Evolutionary conservation across 176 grass and related monocot genomes (phyloP), one percentile per base, ranked within the genome.

Genomic region (Zea mays): DNA sequence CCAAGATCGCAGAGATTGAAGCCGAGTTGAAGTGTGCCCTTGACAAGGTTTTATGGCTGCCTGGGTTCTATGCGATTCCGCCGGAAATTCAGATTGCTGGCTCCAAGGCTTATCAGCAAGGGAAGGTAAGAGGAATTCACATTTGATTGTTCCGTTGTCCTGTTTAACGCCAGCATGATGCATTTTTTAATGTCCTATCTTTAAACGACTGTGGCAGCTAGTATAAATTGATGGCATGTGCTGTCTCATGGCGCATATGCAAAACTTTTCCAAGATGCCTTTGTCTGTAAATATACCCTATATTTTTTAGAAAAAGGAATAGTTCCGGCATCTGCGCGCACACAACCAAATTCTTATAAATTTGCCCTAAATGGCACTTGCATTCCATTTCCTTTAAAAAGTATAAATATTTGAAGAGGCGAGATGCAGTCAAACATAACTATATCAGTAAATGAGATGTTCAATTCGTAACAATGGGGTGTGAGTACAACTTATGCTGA

Each of bases 51-150:
- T 56, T 60, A 14, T 98, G 95, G 95, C 83, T 98, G 33, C 85
- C 89, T n/a, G 82, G 82, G 82, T 98, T 98, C 87, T 98, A 90
- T 51, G 85, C 91, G 2, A 92, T 98, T 10, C 89, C 83, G 8
- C 81, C 87, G 44, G 80, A 90, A 62, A 69, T 92, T 73, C 95
- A 87, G 61, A 98, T 98, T 88, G 87, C 95, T 77, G 85, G 91
- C 58, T 86, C 91, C 67, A 84, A 66, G 68, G 85, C 83, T 77
- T 98, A 98, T 75, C 91, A 85, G 67, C 77, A 80, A 74, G 95
- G 95, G n/a, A 90, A 94, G 95, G 95, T 94, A 43, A 83, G 72
- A 46, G 35, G 11, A 27, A 44, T 34, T 21, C 7, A 35, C 65
- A 10, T 8, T 21, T 57, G 17, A 0, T 50, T 57, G 55, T 58